A percentile compares a stretch with the other conserved stretches of the same genome.
Conservation (phyloP, 331 rosid genomes). For the Erythrophleum ivorense region DNA sequence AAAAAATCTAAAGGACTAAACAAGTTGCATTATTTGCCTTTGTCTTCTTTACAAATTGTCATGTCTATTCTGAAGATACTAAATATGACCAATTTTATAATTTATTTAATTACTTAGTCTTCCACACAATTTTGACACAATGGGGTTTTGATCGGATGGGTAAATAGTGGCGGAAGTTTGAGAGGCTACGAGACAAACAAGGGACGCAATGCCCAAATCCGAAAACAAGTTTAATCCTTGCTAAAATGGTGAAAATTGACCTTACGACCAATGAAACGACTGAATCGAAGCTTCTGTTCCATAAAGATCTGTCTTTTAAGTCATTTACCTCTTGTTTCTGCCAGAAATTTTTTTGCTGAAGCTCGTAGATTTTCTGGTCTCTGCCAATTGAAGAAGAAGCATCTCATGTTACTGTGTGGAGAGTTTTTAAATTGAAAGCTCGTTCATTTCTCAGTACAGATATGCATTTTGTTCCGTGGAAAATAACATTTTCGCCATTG, state of each 20-base stretch:
- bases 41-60: too few species aligned
- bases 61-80: too few species aligned
- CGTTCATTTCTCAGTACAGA: conserved; percentile 74
- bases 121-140: too few species aligned
- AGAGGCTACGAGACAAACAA: conserved; percentile 71
- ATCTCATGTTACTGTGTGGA: conserved; percentile 31
- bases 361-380: conserved; percentile 62
- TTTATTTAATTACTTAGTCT: too few species aligned
- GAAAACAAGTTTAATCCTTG: conserved; percentile 77
- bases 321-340: conserved; percentile 83
- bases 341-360: conserved; percentile 83
- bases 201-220: conserved; percentile 68
- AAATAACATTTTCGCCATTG: too few species aligned
- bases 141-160: conserved; percentile 71
- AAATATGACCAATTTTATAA: too few species aligned
- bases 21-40: too few species aligned
- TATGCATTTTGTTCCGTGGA: too few species aligned
- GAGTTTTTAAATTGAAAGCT: conserved; percentile 60
- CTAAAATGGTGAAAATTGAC: conserved; percentile 69
- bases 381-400: conserved; percentile 29
- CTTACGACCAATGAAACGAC: conserved; percentile 64
- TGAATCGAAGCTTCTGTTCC: conserved; percentile 76
- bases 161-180: conserved; percentile 77
- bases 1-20: too few species aligned
- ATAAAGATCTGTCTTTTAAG: conserved; percentile 67